These are phyloP conservation scores for Trichoderma parareesei DNA, from an alignment of 495 filamentous ascomycete species.

Conservation along the genomic window DNA sequence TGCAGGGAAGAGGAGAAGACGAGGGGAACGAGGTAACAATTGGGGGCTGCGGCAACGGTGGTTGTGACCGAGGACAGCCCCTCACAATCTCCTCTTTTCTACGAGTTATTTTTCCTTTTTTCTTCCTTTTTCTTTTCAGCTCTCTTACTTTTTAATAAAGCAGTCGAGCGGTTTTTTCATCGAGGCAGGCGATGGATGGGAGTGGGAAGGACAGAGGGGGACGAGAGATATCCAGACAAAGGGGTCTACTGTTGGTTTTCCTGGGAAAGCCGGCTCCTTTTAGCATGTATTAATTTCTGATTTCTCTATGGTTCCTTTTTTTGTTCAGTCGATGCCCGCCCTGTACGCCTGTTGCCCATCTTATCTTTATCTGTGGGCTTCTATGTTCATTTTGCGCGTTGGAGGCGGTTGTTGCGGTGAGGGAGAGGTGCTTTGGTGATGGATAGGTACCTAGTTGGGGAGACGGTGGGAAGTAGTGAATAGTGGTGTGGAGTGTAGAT, in stretches of 20 bases:
- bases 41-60: not conserved
- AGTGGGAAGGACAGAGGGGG: not conserved
- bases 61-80: not conserved
- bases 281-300: constrained; percentile 8
- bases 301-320: not conserved
- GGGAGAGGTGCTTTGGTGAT: too few relatives aligned
- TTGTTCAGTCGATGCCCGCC: not conserved
- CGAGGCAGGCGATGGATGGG: too few relatives aligned
- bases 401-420: too few relatives aligned
- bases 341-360: not conserved
- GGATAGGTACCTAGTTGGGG: too few relatives aligned
- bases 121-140: not conserved
- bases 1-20: not conserved
- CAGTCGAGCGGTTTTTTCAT: constrained; percentile 5
- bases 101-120: not conserved
- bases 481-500: not conserved
- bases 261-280: constrained; percentile 1
- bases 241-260: not conserved
- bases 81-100: not conserved
- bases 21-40: not conserved
- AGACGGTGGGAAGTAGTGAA: too few relatives aligned
- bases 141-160: constrained; percentile 10
- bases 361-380: not conserved
- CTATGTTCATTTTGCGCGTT: not conserved
- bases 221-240: not conserved